A percentile compares a stretch with the other conserved stretches of the same genome.
Conservation (phyloP, 2,329 filamentous ascomycete species). For the Cordyceps sp. region DNA sequence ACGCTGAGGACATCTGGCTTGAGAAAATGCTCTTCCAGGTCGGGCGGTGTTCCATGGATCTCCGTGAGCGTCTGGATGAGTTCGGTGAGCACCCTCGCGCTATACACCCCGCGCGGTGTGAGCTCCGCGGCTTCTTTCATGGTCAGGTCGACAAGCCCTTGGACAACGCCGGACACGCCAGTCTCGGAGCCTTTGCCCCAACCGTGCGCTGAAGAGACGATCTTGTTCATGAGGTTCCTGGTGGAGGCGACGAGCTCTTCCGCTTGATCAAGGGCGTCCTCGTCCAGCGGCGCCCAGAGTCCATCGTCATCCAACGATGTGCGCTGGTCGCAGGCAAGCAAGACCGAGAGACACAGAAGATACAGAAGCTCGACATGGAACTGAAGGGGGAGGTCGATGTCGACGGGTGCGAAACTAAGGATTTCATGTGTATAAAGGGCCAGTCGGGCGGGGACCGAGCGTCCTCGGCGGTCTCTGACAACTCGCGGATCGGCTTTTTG, state of each 20-base stretch:
- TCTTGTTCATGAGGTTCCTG: conserved; percentile 17
- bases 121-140: conserved; percentile 23
- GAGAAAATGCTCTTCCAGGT: conserved; percentile 29
- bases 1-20: conserved; percentile 29
- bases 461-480: conserved; percentile 48
- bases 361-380: conserved; percentile 33
- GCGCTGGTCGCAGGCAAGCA: conserved; percentile 37
- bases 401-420: conserved; percentile 23
- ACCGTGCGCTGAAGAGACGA: conserved; percentile 14
- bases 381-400: conserved; percentile 20
- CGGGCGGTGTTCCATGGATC: conserved; percentile 25
- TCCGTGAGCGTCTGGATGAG: conserved; percentile 30
- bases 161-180: conserved; percentile 19
- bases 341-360: conserved; percentile 30
- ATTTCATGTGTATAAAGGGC: conserved; percentile 51
- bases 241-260: conserved; percentile 25
- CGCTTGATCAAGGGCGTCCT: conserved; percentile 19
- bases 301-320: conserved; percentile 24
- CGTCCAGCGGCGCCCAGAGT: conserved; percentile 26
- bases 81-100: conserved; percentile 31
- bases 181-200: conserved; percentile 21
- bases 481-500: conserved; percentile 11
- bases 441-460: conserved; percentile 60
- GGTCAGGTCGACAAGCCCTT: conserved; percentile 25
- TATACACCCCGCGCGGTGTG: conserved; percentile 31